These are phyloP conservation scores for Betula pendula DNA, from an alignment of 306 rosid genomes.

Conservation along the genomic window DNA sequence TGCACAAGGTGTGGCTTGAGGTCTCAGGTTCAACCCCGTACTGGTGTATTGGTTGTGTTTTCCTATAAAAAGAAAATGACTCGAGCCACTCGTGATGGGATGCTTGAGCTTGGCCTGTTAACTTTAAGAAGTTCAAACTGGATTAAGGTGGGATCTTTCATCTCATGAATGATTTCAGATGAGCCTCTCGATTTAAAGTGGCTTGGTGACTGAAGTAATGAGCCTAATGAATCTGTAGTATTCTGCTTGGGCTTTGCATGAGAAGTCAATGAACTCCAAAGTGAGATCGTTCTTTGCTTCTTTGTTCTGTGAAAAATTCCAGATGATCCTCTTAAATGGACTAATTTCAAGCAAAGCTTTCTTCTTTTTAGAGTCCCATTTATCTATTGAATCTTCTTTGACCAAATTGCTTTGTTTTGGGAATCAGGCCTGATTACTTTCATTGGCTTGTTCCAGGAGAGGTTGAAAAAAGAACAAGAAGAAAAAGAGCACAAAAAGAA, in stretches of 20 bases:
- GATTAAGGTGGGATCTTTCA: neutral
- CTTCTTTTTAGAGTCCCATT: neutral
- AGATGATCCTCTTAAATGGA: neutral
- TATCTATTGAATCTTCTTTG: neutral
- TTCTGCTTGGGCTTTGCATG: neutral
- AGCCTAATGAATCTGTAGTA: neutral
- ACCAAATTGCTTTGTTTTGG: neutral
- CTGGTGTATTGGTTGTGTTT: neutral
- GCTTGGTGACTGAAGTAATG: neutral
- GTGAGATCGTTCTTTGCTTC: slow-evolving; percentile 2
- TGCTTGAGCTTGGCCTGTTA: neutral
- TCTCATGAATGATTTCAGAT: neutral
- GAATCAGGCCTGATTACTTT: slow-evolving; percentile 1
- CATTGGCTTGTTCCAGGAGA: slow-evolving; percentile 51
- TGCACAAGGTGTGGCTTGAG: neutral
- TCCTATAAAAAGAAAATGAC: neutral
- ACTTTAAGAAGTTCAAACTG: neutral
- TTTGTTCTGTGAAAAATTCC: slow-evolving; percentile 3
- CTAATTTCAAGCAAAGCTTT: neutral
- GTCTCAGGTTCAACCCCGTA: neutral
- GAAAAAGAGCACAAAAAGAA: slow-evolving; percentile 85
- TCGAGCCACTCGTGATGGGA: neutral
- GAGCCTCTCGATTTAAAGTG: neutral
- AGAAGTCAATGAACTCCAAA: neutral
- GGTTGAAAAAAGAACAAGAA: slow-evolving; percentile 90